Evolutionary conservation across 1,284 basidiomycete genomes (phyloP).

Genomic region (Cerrena zonata): DNA sequence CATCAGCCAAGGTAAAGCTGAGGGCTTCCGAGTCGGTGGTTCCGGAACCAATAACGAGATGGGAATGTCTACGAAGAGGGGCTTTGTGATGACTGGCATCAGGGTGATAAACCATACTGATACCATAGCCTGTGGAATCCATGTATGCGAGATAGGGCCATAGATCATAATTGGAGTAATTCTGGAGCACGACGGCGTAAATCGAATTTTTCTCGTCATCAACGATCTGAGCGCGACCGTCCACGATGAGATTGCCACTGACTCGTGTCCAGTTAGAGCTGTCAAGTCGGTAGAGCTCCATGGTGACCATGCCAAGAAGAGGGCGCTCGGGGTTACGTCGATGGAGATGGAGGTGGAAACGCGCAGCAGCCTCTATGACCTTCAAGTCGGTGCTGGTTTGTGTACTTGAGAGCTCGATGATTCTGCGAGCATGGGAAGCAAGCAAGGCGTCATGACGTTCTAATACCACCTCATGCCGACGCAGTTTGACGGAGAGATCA

Average conservation of each 20-base stretch:
- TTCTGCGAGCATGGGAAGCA: conserved; percentile 25
- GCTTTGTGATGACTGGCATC: conserved; percentile 22
- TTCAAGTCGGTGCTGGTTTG: conserved; percentile 29
- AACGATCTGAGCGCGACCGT: conserved; percentile 34
- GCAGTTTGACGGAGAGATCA: conserved; percentile 36
- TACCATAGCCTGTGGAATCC: conserved; percentile 39
- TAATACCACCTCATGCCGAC: conserved; percentile 31
- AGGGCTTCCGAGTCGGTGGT: conserved; percentile 29
- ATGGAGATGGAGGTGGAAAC: conserved; percentile 42
- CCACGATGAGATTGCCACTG: conserved; percentile 33
- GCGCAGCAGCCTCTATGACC: conserved; percentile 37
- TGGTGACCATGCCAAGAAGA: conserved; percentile 29
- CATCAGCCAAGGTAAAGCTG: conserved; percentile 26
- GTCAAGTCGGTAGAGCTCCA: conserved; percentile 37
- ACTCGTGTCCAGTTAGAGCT: conserved; percentile 25
- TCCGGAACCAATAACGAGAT: conserved; percentile 32
- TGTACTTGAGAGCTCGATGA: conserved; percentile 29
- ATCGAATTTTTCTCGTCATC: conserved; percentile 28
- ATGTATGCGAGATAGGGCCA: conserved; percentile 46
- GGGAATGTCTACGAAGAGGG: conserved; percentile 31
- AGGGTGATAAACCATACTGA: conserved; percentile 38
- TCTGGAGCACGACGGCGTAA: conserved; percentile 37
- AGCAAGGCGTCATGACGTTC: conserved; percentile 35
- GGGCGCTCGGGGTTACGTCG: conserved; percentile 36
- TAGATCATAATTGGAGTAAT: conserved; percentile 36